phyloP scores from a whole-genome alignment of 1,284 basidiomycete species.

The Boletellus deceptivus region DNA sequence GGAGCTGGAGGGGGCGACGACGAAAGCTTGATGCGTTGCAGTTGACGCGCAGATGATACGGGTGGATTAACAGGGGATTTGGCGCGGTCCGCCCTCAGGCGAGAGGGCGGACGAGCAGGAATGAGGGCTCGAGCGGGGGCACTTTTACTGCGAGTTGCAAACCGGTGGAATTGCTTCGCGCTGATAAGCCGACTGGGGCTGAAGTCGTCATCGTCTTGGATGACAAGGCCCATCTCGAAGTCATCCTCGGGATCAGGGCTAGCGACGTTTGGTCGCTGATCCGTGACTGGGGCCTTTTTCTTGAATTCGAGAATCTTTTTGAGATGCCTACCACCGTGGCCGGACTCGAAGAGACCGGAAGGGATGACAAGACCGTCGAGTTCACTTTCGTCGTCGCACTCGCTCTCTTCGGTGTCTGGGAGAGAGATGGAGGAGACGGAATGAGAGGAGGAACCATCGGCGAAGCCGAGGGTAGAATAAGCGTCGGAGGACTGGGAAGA shows the following conservation, averaged over 20 bases:
- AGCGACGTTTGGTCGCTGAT: slow-evolving; percentile 50
- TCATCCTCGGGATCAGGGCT: slow-evolving; percentile 72
- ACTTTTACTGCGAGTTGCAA: slow-evolving; percentile 52
- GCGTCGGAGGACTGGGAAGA: slow-evolving; percentile 82
- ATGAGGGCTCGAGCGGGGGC: slow-evolving; percentile 52
- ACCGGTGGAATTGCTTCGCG: slow-evolving; percentile 48
- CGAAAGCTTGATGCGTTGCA: slow-evolving; percentile 63
- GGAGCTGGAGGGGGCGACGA: slow-evolving; percentile 58
- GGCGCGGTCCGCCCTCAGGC: slow-evolving; percentile 57
- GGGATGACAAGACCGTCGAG: slow-evolving; percentile 80
- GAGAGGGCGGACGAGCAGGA: slow-evolving; percentile 56
- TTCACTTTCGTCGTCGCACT: slow-evolving; percentile 64
- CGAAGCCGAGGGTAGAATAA: slow-evolving; percentile 72
- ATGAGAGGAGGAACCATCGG: slow-evolving; percentile 67
- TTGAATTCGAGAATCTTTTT: slow-evolving; percentile 72
- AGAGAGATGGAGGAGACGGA: slow-evolving; percentile 64
- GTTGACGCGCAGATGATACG: slow-evolving; percentile 58
- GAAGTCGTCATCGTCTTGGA: slow-evolving; percentile 76
- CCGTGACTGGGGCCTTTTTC: slow-evolving; percentile 55
- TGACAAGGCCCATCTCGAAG: slow-evolving; percentile 77
- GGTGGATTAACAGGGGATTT: slow-evolving; percentile 70
- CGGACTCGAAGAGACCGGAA: slow-evolving; percentile 66
- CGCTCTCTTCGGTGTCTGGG: slow-evolving; percentile 68
- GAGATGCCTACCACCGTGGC: slow-evolving; percentile 62
- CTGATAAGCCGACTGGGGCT: slow-evolving; percentile 69